These are phyloP conservation scores for Tetrahymena elliotti DNA, from an alignment of 73 alveolate species.

Conservation along the genomic window DNA sequence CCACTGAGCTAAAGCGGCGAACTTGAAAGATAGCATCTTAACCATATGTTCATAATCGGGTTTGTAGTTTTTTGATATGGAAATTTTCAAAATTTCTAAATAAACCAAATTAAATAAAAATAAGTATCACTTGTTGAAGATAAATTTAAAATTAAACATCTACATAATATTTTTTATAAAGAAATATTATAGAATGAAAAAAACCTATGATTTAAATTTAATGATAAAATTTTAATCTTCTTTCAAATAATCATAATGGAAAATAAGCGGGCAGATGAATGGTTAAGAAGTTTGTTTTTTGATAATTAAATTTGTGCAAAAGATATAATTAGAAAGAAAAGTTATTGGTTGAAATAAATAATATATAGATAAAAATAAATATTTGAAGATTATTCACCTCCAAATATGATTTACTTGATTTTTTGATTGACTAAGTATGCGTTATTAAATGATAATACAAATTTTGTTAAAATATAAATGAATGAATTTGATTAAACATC, in stretches of 20 bases:
- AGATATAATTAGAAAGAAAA: background rate
- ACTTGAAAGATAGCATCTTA: background rate
- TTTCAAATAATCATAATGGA: background rate
- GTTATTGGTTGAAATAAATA: background rate
- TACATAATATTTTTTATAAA: too few species aligned
- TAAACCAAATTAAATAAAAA: too few species aligned
- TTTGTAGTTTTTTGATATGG: background rate
- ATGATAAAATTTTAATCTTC: background rate
- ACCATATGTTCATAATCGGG: background rate
- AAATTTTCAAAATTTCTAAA: too few species aligned
- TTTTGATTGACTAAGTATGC: too few species aligned
- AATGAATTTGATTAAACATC: background rate
- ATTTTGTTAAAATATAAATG: too few species aligned
- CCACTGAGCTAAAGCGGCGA: conserved; percentile 5
- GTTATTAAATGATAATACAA: background rate
- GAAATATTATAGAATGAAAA: background rate
- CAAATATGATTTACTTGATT: too few species aligned
- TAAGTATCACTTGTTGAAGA: too few species aligned
- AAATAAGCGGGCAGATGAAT: background rate
- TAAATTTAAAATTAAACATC: too few species aligned
- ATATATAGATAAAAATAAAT: background rate
- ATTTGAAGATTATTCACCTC: background rate
- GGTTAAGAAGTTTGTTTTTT: background rate
- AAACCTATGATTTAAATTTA: background rate
- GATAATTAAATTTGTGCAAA: background rate